Evolutionary conservation across 768 basidiomycete genomes (phyloP), one percentile per base, ranked within the genome.

Genomic region (Lentinula sp.): DNA sequence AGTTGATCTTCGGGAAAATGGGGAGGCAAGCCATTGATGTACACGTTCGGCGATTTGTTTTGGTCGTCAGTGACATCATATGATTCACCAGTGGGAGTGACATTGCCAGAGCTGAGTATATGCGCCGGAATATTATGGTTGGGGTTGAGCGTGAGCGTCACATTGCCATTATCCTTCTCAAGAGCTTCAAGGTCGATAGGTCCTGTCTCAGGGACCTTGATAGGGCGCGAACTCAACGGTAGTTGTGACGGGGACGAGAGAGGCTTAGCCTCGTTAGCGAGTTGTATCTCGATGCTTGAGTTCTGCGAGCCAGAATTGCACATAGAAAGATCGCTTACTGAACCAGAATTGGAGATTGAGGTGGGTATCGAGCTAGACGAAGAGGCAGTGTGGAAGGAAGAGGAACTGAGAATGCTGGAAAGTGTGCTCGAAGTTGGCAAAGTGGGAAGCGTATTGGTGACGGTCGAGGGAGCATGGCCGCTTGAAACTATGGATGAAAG

Each of bases 21-120:
- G 4, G 91, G 88, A 2, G 90, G 91, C 15, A 94, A 80, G 11
- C 91, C 91, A 67, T 93, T 93, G 74, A 93, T 92, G 70, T 93
- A 93, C 0, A 93, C 88, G 66, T 93, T 93, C 0, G 91, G 89
- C 1, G 88, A 85, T 68, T 79, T 81, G n/a, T 11, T 16, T 11
- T 60, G 45, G 40, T 40, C 50, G 16, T 46, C 45, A 34, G 49
- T n/a, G 31, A n/a, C 15, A 28, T 40, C 40, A 16, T 39, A 37
- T 16, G 37, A 15, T 35, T 7, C 40, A 10, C 9, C 4, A 21
- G 50, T 35, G 23, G n/a, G 35, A 10, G 6, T 16, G 32, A 9
- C 40, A 35, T 42, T 37, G 39, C 50, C 39, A 42, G 35, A 39
- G 49, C 49, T 50, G 50, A 23, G 48, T 51, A 60, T 52, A 60